phyloP scores from a whole-genome alignment of 768 basidiomycete genomes.

The Xerocomellus dryophilus region DNA sequence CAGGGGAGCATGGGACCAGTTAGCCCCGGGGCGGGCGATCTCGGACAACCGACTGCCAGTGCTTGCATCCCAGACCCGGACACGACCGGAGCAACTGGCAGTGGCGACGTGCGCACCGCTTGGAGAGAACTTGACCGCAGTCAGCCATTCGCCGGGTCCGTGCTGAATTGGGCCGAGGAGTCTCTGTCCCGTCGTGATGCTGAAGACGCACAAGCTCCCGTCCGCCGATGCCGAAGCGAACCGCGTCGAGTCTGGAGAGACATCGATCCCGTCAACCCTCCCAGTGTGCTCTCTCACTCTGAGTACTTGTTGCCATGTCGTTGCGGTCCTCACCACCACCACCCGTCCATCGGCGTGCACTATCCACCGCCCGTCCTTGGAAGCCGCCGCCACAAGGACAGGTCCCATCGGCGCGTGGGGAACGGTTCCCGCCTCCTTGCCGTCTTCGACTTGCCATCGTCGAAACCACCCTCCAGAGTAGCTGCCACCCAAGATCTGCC shows the following conservation, averaged over 20 bases:
- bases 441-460: background rate
- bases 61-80: background rate
- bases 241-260: background rate
- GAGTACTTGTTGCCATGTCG: background rate
- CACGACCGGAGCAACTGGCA: background rate
- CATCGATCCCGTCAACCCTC: background rate
- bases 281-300: background rate
- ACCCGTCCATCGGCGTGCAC: background rate
- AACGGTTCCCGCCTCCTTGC: background rate
- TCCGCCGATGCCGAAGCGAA: background rate
- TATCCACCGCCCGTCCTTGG: background rate
- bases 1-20: background rate
- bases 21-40: too few species aligned
- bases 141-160: background rate
- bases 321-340: background rate
- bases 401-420: background rate
- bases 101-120: background rate
- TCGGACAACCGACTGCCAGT: background rate
- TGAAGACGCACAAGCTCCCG: background rate
- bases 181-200: background rate
- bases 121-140: conserved; percentile 1
- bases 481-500: background rate
- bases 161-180: background rate
- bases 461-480: conserved; percentile 1
- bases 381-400: background rate